Percentiles rank a stretch among this genome's conserved stretches.
These are phyloP conservation scores for Phytophthora crassamura DNA, from an alignment of 352 stramenopile species.

Conservation along the genomic window DNA sequence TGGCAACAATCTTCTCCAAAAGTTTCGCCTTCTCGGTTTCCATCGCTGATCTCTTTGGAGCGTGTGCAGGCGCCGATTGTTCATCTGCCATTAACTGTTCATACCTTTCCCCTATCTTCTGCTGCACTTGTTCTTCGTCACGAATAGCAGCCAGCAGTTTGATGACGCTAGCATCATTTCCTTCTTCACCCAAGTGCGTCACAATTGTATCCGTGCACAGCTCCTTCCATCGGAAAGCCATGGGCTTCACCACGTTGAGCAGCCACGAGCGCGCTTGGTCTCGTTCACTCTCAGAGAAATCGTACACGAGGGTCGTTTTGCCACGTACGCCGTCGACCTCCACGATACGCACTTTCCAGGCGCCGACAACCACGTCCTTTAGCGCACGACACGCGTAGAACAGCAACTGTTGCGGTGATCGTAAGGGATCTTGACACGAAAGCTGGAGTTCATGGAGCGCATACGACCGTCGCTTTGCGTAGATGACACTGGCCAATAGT, in stretches of 20 bases:
- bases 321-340: constrained; percentile 57
- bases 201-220: constrained; percentile 57
- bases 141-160: constrained; percentile 31
- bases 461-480: constrained; percentile 64
- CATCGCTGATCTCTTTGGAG: not conserved
- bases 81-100: constrained; percentile 18
- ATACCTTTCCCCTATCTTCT: constrained; percentile 9
- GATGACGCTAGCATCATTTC: constrained; percentile 3
- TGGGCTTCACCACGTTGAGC: constrained; percentile 39
- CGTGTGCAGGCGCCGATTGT: not conserved
- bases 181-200: constrained; percentile 19
- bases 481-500: constrained; percentile 56
- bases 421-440: constrained; percentile 46
- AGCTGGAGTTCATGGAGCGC: constrained; percentile 56
- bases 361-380: constrained; percentile 54
- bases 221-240: constrained; percentile 54
- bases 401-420: constrained; percentile 65
- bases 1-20: constrained; percentile 20
- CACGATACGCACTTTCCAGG: constrained; percentile 63
- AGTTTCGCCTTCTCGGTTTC: constrained; percentile 40
- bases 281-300: constrained; percentile 55
- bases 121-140: constrained; percentile 29
- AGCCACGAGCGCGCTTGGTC: constrained; percentile 17
- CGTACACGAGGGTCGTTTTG: constrained; percentile 61
- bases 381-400: constrained; percentile 48